These are phyloP conservation scores for Ophiostoma ips DNA, from an alignment of 2,329 filamentous ascomycete genomes.

Conservation along the genomic window DNA sequence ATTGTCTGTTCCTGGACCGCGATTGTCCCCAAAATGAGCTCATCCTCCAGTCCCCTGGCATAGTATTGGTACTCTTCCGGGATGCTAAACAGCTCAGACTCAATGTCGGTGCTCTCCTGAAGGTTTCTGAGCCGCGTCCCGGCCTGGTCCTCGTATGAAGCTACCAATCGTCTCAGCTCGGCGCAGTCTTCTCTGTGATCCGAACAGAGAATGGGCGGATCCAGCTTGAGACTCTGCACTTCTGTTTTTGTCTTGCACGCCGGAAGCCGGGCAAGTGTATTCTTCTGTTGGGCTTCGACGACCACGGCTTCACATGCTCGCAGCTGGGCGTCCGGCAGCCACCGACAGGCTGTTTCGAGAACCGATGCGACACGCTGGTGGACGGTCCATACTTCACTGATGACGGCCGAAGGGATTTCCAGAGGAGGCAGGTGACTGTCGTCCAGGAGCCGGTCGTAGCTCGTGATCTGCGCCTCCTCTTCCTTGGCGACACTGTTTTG, in stretches of 20 bases:
- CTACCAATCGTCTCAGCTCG: neutral
- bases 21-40: conserved; percentile 2
- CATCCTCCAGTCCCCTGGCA: neutral
- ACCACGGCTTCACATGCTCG: neutral
- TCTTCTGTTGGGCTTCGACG: neutral
- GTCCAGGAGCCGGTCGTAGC: neutral
- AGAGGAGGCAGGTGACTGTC: conserved; percentile 5
- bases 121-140: neutral
- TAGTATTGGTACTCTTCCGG: neutral
- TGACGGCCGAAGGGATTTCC: neutral
- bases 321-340: neutral
- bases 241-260: neutral
- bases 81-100: neutral
- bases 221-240: neutral
- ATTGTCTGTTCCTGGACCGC: conserved; percentile 5
- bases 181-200: conserved; percentile 7
- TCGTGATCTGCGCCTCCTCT: neutral
- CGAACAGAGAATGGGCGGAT: neutral
- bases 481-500: neutral
- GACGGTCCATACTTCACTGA: conserved; percentile 9
- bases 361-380: conserved; percentile 1
- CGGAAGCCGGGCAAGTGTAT: too few relatives aligned
- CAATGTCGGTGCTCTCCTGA: neutral
- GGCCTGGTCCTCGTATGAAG: neutral
- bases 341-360: conserved; percentile 2